Base-by-base conservation (phyloP, 129 eudicot genomes). In the Flaveria robusta region DNA sequence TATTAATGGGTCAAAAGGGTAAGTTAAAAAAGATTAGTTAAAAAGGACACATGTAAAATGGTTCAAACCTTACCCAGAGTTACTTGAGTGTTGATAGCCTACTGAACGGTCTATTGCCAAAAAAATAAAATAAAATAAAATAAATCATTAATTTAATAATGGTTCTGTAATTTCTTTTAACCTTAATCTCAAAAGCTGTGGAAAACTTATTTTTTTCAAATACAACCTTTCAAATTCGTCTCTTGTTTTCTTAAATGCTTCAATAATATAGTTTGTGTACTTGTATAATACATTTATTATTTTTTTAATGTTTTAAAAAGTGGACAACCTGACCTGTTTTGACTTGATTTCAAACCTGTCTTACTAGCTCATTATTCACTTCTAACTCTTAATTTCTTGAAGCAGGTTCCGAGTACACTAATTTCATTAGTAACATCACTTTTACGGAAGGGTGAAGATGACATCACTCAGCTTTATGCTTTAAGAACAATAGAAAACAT, bases 361-460 rank as follows among this genome's bases (percentile, higher is more conserved):
- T 66, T 23, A 66, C 50, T 24, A 6, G 16, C 71, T 49, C 24
- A 39, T n/a, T 66, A 14, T 66, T 66, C 14, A 1, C 71, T 18
- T 66, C 26, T 66, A 66, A 66, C n/a, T 66, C 5, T 3, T 75
- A 29, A 65, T 27, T 74, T 27, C 52, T 45, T 72, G 18, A 71
- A 47, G 52, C 91, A 94, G 99, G 97, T 95, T 68, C 87, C 99
- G 60, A 86, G 71, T 78, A 67, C 99, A 52, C 49, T 91, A 71
- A 84, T 91, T 67, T 89, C 97, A 66, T 59, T 87, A 79, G 89
- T 95, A 50, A 80, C 91, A 27, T 95, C 99, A 49, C 75, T 89
- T 72, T 82, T 95, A 64, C 86, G 97, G 20, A 91, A 89, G 72
- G 99, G 99, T 43, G 99, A 95, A 77, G 99, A 95, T 66, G 99